A percentile compares a stretch with the other conserved stretches of the same genome.
Evolutionary conservation across 495 filamentous ascomycete genomes (phyloP).

Genomic region (Pseudoneurospora amorphoporcata): DNA sequence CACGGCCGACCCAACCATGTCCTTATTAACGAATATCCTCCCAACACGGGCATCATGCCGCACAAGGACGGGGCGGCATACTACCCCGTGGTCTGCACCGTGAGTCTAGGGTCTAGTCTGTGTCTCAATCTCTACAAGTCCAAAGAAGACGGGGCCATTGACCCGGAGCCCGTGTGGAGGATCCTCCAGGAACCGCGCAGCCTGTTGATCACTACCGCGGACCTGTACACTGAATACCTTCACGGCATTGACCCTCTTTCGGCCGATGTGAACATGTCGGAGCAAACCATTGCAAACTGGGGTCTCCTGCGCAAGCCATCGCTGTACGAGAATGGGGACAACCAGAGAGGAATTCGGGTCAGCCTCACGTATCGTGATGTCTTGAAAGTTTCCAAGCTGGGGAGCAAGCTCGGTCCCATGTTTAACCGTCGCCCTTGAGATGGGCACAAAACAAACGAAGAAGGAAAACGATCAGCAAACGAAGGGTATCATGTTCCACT

Average conservation of each 20-base stretch:
- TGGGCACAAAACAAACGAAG: not conserved
- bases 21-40: constrained; percentile 82
- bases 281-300: constrained; percentile 74
- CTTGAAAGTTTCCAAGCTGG: constrained; percentile 69
- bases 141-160: constrained; percentile 37
- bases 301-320: constrained; percentile 52
- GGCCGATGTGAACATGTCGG: constrained; percentile 49
- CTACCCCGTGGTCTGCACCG: constrained; percentile 76
- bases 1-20: constrained; percentile 80
- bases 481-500: constrained; percentile 77
- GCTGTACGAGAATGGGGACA: constrained; percentile 46
- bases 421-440: constrained; percentile 23
- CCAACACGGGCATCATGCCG: constrained; percentile 88
- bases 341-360: constrained; percentile 54
- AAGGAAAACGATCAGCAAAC: constrained; percentile 43
- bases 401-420: constrained; percentile 53
- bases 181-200: constrained; percentile 84
- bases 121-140: constrained; percentile 72
- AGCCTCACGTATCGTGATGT: constrained; percentile 95
- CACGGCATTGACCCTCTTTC: constrained; percentile 63
- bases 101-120: constrained; percentile 68
- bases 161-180: constrained; percentile 44
- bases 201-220: constrained; percentile 59
- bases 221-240: constrained; percentile 60
- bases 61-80: constrained; percentile 92